These are phyloP conservation scores for Hyaloscypha bicolor DNA, from an alignment of 495 filamentous ascomycete species.

Conservation along the genomic window DNA sequence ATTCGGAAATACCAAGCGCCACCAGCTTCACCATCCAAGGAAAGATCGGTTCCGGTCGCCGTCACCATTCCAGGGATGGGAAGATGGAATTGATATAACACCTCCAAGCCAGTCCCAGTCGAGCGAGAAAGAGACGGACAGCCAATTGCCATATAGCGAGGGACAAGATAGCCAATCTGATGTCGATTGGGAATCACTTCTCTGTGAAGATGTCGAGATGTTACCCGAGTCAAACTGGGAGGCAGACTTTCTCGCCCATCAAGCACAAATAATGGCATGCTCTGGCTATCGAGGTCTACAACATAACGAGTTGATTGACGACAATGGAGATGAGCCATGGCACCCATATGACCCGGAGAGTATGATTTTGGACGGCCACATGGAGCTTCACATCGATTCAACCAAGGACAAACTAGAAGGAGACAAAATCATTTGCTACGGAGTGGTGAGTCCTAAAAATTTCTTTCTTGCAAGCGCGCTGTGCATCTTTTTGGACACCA, in stretches of 20 bases:
- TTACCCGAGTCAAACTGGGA: constrained; percentile 10
- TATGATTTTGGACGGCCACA: not conserved
- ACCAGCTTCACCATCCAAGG: too few species aligned
- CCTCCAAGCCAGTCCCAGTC: too few species aligned
- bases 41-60: too few species aligned
- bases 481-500: too few species aligned
- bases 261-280: not conserved
- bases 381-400: not conserved
- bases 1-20: too few species aligned
- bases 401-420: not conserved
- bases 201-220: constrained; percentile 3
- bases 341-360: constrained; percentile 10
- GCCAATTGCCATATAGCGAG: not conserved
- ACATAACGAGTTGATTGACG: too few species aligned
- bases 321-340: constrained; percentile 12
- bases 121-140: too few species aligned
- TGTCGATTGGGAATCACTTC: constrained; percentile 10
- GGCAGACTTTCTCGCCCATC: not conserved
- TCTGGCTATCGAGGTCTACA: too few species aligned
- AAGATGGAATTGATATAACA: too few species aligned
- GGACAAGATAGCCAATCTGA: constrained; percentile 5
- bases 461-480: too few species aligned
- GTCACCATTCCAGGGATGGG: too few species aligned
- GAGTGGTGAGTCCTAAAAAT: constrained; percentile 6
- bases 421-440: constrained; percentile 11